These are phyloP conservation scores for Phaffomyces opuntiae DNA, from an alignment of 805 yeast species.

Conservation along the genomic window DNA sequence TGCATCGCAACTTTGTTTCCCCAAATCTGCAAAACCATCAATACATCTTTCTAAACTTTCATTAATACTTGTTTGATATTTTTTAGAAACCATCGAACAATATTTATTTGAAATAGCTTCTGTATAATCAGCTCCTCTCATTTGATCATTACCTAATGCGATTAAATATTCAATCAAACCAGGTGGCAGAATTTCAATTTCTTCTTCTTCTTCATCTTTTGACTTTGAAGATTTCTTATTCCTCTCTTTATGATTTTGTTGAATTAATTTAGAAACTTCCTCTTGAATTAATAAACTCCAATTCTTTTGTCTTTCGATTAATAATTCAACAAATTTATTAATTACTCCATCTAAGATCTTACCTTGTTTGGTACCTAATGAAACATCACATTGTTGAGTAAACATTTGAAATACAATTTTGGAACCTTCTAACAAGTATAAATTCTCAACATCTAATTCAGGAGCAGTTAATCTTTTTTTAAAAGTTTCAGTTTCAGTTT, in stretches of 20 bases:
- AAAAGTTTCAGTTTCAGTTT: constrained; percentile 63
- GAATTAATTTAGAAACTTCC: constrained; percentile 38
- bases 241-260: constrained; percentile 19
- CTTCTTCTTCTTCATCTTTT: constrained; percentile 30
- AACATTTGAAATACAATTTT: constrained; percentile 75
- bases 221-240: constrained; percentile 1
- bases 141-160: constrained; percentile 81
- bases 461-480: constrained; percentile 65
- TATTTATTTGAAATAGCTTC: constrained; percentile 65
- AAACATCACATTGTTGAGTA: constrained; percentile 84
- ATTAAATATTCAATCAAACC: constrained; percentile 77
- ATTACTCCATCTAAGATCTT: constrained; percentile 74
- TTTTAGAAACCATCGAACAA: constrained; percentile 57
- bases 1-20: constrained; percentile 53
- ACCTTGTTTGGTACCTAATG: constrained; percentile 79
- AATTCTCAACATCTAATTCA: constrained; percentile 56
- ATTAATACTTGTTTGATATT: constrained; percentile 53
- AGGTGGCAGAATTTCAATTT: constrained; percentile 46
- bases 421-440: constrained; percentile 67
- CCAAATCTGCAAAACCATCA: constrained; percentile 74
- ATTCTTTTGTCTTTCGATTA: constrained; percentile 52
- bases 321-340: constrained; percentile 56
- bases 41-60: constrained; percentile 54
- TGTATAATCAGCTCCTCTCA: constrained; percentile 58
- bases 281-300: constrained; percentile 52